Percentiles rank a stretch among this genome's conserved stretches.
Evolutionary conservation across 257 asterid species (phyloP).

Genomic region (Datura wrightii): DNA sequence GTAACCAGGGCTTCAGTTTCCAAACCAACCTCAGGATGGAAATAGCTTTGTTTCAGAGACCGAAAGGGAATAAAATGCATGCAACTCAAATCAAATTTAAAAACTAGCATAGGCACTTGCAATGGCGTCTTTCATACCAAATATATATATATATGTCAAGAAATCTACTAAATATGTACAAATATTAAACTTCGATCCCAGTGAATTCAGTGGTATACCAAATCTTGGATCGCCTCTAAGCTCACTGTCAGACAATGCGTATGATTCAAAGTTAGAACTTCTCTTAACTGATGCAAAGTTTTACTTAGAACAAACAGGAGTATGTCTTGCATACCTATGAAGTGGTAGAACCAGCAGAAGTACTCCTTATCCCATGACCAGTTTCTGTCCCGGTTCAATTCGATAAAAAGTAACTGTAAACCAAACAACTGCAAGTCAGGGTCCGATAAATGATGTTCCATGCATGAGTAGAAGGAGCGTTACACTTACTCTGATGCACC

Average conservation of each 20-base stretch:
- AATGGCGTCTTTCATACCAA: background rate
- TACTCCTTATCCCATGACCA: slow-evolving; percentile 68
- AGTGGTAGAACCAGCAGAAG: slow-evolving; percentile 35
- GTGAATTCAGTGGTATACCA: background rate
- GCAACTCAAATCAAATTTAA: background rate
- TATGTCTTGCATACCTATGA: slow-evolving; percentile 25
- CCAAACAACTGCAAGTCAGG: slow-evolving; percentile 21
- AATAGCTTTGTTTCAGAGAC: background rate
- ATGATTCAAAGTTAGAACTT: slow-evolving; percentile 10
- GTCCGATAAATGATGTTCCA: background rate
- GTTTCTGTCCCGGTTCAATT: slow-evolving; percentile 66
- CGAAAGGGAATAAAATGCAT: background rate
- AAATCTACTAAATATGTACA: background rate
- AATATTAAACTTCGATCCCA: background rate
- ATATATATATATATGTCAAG: background rate
- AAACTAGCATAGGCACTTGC: background rate
- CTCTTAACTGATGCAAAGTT: background rate
- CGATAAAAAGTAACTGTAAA: slow-evolving; percentile 68
- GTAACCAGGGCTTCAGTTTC: background rate
- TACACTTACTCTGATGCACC: background rate
- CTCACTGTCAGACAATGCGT: background rate
- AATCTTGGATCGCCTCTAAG: background rate
- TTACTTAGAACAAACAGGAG: slow-evolving; percentile 1
- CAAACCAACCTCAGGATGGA: slow-evolving; percentile 12
- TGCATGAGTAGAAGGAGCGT: background rate